A percentile compares a stretch with the other conserved stretches of the same genome.
phyloP scores from a whole-genome alignment of 148 eudicot species.

The Dianthus caryophyllus region DNA sequence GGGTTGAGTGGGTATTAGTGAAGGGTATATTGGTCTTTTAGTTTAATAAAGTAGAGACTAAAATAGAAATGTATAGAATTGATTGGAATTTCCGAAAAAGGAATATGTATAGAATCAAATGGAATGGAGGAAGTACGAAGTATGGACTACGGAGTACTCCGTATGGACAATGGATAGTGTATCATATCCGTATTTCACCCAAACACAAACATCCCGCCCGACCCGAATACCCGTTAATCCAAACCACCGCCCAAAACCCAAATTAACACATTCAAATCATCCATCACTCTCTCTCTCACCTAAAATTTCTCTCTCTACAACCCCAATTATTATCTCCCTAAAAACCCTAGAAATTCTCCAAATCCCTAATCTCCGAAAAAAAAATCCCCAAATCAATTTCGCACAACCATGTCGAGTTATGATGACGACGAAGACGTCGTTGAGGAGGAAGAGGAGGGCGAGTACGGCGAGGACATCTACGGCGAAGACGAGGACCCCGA shows the following conservation, averaged over 20 bases:
- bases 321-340: conserved; percentile 8
- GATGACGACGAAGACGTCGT: conserved; percentile 46
- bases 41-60: too few species aligned
- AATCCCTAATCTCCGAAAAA: background rate
- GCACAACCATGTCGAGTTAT: conserved; percentile 11
- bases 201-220: background rate
- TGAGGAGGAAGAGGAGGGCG: conserved; percentile 48
- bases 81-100: too few species aligned
- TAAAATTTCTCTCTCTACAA: background rate
- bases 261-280: background rate
- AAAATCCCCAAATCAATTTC: background rate
- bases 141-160: too few species aligned
- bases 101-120: too few species aligned
- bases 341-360: conserved; percentile 18
- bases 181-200: too few species aligned
- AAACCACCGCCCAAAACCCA: conserved; percentile 4
- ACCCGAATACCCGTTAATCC: background rate
- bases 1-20: too few species aligned
- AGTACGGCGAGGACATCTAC: conserved; percentile 37
- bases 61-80: too few species aligned
- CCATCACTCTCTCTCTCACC: background rate
- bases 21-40: too few species aligned
- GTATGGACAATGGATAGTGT: too few species aligned
- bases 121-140: too few species aligned
- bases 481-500: conserved; percentile 50